Evolutionary conservation across 148 eudicot species (phyloP), one percentile per base, ranked within the genome.

Genomic region (Persicaria tinctoria): DNA sequence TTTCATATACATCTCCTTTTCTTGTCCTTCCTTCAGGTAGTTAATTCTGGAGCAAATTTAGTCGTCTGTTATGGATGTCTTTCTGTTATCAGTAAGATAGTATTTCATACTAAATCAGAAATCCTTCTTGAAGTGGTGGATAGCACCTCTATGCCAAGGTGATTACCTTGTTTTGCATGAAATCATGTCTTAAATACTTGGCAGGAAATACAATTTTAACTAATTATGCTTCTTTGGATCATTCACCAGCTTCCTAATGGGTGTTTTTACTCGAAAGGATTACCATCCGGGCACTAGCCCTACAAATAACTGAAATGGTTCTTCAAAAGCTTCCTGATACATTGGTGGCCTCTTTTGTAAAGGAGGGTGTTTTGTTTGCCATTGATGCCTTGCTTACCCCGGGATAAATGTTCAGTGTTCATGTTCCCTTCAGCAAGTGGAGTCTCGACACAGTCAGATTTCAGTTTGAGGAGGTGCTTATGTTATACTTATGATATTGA

Each of bases 231-330:
- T 64, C 63, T 66, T 74, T 76, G 74, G 59, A 74, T 78, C 57
- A 45, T 66, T 48, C 80, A 80, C 66, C 96, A 95, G 98, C 71
- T 95, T 95, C 81, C 83, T 95, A 87, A 97, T 91, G 75, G 98
- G 96, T 75, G 83, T 92, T 8, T 86, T 95, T 82, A 83, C 83
- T 45, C 86, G 89, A 71, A 92, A 90, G 78, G 97, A 95, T 84
- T 83, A 82, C 18, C 97, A 83, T 95, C 62, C 73, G 87, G 63
- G 75, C 84, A 70, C 78, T 90, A 83, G 92, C 92, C 70, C 87
- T 95, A 79, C 85, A 91, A 74, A 90, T 92, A 68, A 81, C 89
- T 78, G 92, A 92, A 76, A 83, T 86, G 9, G 64, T 92, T 81
- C 83, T 95, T 82, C 84, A 87, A 68, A 95, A 95, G 86, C 92